Evolutionary conservation across 179 eudicot genomes (phyloP).

Genomic region (Monotropa hypopitys): DNA sequence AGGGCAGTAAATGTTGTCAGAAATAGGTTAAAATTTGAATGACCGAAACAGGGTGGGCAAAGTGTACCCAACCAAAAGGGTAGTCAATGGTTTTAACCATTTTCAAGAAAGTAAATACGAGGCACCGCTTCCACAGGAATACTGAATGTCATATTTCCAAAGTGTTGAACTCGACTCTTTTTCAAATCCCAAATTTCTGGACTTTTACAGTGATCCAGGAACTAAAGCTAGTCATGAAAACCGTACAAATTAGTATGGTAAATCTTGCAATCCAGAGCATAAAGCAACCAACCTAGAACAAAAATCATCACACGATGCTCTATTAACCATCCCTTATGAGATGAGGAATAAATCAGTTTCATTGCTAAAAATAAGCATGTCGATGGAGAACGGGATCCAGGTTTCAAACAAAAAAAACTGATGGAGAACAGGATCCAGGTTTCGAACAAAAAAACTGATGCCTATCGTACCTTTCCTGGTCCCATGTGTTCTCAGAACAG

Average conservation of each 20-base stretch:
- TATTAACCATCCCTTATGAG: background rate
- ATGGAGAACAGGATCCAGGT: background rate
- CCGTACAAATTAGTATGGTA: too few relatives aligned
- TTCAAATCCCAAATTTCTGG: background rate
- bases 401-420: background rate
- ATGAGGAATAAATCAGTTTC: background rate
- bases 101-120: background rate
- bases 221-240: background rate
- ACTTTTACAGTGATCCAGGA: background rate
- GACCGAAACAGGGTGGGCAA: background rate
- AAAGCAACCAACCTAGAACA: background rate
- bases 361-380: background rate
- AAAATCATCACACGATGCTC: background rate
- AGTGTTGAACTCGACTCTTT: background rate
- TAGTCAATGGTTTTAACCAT: background rate
- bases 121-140: background rate
- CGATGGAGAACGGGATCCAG: background rate
- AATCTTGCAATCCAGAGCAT: background rate
- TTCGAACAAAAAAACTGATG: background rate
- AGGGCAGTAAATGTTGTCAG: background rate
- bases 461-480: conserved; percentile 36
- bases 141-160: background rate
- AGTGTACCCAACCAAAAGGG: background rate
- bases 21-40: background rate
- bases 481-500: conserved; percentile 41